A percentile compares a stretch with the other conserved stretches of the same genome.
phyloP scores from a whole-genome alignment of 257 asterid genomes.

The Ophiorrhiza pumila region DNA sequence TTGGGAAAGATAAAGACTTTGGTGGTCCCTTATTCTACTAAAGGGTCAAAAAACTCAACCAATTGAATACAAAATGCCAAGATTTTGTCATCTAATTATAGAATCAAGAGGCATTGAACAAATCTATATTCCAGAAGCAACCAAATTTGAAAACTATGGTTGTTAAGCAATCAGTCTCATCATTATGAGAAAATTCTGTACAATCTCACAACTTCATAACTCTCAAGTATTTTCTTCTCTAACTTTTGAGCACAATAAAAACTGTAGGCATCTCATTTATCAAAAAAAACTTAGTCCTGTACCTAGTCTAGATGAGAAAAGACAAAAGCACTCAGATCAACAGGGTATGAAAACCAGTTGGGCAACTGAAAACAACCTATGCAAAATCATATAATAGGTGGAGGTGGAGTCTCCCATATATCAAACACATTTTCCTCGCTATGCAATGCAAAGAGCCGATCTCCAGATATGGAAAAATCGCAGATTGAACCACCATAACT shows the following conservation, averaged over 20 bases:
- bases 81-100: slow-evolving; percentile 3
- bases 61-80: slow-evolving; percentile 5
- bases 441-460: slow-evolving; percentile 75
- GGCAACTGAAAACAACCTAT: slow-evolving; percentile 3
- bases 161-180: slow-evolving; percentile 45
- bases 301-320: slow-evolving; percentile 24
- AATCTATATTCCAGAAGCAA: slow-evolving; percentile 27
- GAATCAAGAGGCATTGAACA: slow-evolving; percentile 14
- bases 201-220: slow-evolving; percentile 24
- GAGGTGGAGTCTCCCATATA: slow-evolving; percentile 75
- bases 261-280: not conserved
- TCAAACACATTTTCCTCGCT: slow-evolving; percentile 91
- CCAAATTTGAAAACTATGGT: slow-evolving; percentile 25
- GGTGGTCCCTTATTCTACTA: slow-evolving; percentile 27
- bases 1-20: slow-evolving; percentile 32
- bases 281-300: slow-evolving; percentile 5
- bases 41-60: slow-evolving; percentile 3
- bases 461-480: slow-evolving; percentile 88
- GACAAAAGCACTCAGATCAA: slow-evolving; percentile 11
- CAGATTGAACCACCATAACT: slow-evolving; percentile 86
- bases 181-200: slow-evolving; percentile 23
- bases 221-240: slow-evolving; percentile 21
- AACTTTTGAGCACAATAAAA: slow-evolving; percentile 11
- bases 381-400: slow-evolving; percentile 53
- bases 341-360: not conserved